phyloP scores from a whole-genome alignment of 352 stramenopile species.

The Phytopythium chamaehyphon region DNA sequence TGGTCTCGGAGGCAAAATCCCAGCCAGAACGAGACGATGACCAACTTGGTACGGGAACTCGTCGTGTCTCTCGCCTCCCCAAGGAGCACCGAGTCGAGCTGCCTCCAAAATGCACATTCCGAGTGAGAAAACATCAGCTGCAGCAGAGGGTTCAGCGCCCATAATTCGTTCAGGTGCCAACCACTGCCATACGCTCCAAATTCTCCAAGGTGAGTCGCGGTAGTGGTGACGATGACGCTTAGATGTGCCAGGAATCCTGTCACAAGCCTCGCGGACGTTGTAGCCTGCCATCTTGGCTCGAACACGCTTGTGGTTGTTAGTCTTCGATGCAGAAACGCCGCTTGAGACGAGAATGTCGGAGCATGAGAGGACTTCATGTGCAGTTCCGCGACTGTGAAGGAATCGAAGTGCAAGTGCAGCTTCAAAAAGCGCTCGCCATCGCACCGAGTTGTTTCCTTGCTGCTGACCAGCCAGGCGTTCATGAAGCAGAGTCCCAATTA shows the following conservation, averaged over 20 bases:
- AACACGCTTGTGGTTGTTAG: slow-evolving; percentile 2
- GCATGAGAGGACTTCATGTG: slow-evolving; percentile 19
- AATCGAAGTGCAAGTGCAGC: slow-evolving; percentile 20
- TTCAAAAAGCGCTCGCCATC: slow-evolving; percentile 24
- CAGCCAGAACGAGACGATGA: neutral
- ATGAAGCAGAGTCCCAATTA: neutral
- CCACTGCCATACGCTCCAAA: slow-evolving; percentile 8
- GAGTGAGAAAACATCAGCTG: slow-evolving; percentile 20
- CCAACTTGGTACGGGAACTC: slow-evolving; percentile 1
- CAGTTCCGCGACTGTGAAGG: slow-evolving; percentile 19
- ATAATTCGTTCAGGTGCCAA: slow-evolving; percentile 17
- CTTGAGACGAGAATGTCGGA: slow-evolving; percentile 26
- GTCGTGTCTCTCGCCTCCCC: slow-evolving; percentile 1
- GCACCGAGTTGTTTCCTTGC: neutral
- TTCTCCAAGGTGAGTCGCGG: neutral
- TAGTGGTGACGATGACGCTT: neutral
- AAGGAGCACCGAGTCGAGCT: slow-evolving; percentile 18
- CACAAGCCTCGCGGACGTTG: slow-evolving; percentile 10
- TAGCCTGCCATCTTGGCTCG: slow-evolving; percentile 12
- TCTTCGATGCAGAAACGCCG: slow-evolving; percentile 10
- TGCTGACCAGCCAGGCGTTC: neutral
- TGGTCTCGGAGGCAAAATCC: slow-evolving; percentile 10
- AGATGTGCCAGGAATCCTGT: neutral
- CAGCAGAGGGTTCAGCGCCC: slow-evolving; percentile 12
- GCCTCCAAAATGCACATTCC: slow-evolving; percentile 30